Base-by-base conservation (phyloP, 495 filamentous ascomycete genomes). In the Clavariopsis aquatica region DNA sequence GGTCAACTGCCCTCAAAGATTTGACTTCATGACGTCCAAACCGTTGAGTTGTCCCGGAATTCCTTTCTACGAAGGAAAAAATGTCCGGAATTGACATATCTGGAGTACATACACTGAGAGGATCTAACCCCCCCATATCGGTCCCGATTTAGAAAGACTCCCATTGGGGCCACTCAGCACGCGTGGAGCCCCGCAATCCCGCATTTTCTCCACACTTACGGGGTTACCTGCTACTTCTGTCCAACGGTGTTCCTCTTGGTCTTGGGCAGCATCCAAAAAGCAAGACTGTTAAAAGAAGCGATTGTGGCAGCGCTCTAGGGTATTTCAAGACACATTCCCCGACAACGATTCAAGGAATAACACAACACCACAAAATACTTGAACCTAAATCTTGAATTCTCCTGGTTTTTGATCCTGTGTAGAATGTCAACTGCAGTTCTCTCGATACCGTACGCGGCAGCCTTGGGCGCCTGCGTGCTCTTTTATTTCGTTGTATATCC, bases 401-500 rank as follows among this genome's bases (percentile, higher is more conserved):
- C 29, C 31, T 45, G 9, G 7, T 2, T 54, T 54, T n/a, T 26
- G n/a, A 13, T 31, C 26, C 27, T 49, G n/a, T 10, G 20, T 22
- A 60, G 10, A 27, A 47, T 53, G 31, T 66, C 38, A 19, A n/a
- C 49, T 3, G 34, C 47, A 60, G 23, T 54, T 15, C 26, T 54
- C 19, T 60, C 63, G 22, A 29, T 38, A 13, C 49, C 56, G 26
- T 61, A 60, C 45, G 56, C 46, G 19, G 23, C 49, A 4, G 47
- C 49, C 29, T 19, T 66, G 17, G 31, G 29, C 36, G 24, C 76
- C 29, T 74, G 65, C 7, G 60, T 76, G 20, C 20, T 80, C 52
- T 20, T 69, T n/a, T 81, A 79, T 60, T 80, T 81, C 62, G 51
- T 79, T 41, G 57, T 76, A 29, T 46, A 69, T 60, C 80, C 80